Evolutionary conservation across 495 filamentous ascomycete species (phyloP).

Genomic region (Massariosphaeria phaeospora): DNA sequence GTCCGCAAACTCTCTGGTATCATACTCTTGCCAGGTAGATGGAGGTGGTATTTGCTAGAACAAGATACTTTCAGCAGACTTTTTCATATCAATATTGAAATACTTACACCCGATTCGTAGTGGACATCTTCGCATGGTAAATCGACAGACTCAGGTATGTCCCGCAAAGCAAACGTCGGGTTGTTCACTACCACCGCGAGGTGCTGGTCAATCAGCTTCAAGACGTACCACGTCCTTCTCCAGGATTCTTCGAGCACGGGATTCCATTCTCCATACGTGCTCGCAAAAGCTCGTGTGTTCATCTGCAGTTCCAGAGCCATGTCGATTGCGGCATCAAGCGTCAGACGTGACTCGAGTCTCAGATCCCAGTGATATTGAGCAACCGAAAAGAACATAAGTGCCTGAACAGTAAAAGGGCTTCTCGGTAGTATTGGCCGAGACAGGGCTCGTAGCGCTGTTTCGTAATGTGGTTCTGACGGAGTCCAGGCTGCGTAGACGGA

Average conservation of each 20-base stretch:
- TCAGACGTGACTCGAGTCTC: neutral
- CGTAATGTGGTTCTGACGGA: constrained; percentile 15
- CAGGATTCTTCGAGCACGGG: constrained; percentile 26
- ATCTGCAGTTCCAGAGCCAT: constrained; percentile 20
- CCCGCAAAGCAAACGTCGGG: constrained; percentile 5
- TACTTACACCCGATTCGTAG: constrained; percentile 23
- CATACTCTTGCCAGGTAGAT: constrained; percentile 17
- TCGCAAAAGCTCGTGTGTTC: constrained; percentile 19
- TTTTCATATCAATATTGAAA: neutral
- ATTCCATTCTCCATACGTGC: constrained; percentile 16
- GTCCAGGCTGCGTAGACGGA: constrained; percentile 28
- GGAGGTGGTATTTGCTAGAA: constrained; percentile 23
- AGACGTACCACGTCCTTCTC: constrained; percentile 23
- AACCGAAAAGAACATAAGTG: constrained; percentile 19
- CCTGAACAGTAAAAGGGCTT: constrained; percentile 18
- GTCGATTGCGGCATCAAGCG: constrained; percentile 11
- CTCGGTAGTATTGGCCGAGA: neutral
- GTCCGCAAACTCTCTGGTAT: constrained; percentile 21
- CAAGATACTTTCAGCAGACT: neutral
- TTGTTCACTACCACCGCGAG: constrained; percentile 14
- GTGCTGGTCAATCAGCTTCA: constrained; percentile 23
- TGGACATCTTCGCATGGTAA: constrained; percentile 26
- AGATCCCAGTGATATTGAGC: constrained; percentile 15
- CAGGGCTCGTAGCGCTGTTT: constrained; percentile 10
- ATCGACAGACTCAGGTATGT: constrained; percentile 15